These are phyloP conservation scores for Hymenochaete sp. DNA, from an alignment of 1,284 basidiomycete genomes.

Conservation along the genomic window DNA sequence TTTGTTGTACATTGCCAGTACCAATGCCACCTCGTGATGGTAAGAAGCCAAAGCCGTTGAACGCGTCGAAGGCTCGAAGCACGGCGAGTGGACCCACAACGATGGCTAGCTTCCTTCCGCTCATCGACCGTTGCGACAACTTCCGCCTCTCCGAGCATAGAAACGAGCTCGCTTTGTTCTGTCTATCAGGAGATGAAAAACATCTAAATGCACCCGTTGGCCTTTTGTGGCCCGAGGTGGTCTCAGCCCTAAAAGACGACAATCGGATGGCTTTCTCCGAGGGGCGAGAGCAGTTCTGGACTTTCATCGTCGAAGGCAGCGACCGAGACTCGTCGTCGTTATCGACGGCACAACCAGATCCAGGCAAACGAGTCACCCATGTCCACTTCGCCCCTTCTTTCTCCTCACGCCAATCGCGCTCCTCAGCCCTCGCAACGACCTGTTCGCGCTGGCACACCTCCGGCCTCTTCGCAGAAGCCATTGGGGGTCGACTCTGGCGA, in stretches of 20 bases:
- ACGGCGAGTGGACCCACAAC: too few relatives aligned
- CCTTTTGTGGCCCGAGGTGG: slow-evolving; percentile 49
- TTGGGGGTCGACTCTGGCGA: slow-evolving; percentile 74
- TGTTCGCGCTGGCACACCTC: slow-evolving; percentile 64
- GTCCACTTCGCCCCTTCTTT: slow-evolving; percentile 44
- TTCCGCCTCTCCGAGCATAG: slow-evolving; percentile 30
- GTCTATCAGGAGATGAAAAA: slow-evolving; percentile 33
- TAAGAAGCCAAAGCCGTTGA: too few relatives aligned
- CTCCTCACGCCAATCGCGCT: slow-evolving; percentile 44
- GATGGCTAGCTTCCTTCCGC: too few relatives aligned
- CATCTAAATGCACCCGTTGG: slow-evolving; percentile 52
- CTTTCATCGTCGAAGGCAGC: slow-evolving; percentile 23
- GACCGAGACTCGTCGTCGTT: not conserved
- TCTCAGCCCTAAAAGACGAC: slow-evolving; percentile 44
- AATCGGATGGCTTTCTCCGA: slow-evolving; percentile 30
- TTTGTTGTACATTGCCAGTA: too few relatives aligned
- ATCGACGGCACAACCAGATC: not conserved
- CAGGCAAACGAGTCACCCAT: slow-evolving; percentile 19
- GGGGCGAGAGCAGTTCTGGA: slow-evolving; percentile 33
- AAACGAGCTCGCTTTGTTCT: slow-evolving; percentile 23
- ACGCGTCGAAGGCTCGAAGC: too few relatives aligned
- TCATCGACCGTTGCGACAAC: too few relatives aligned
- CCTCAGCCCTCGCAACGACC: slow-evolving; percentile 48
- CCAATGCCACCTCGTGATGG: too few relatives aligned
- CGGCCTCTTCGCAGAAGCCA: slow-evolving; percentile 51